Evolutionary conservation across 1,284 basidiomycete genomes (phyloP).

Genomic region (Rhodofomes roseus): DNA sequence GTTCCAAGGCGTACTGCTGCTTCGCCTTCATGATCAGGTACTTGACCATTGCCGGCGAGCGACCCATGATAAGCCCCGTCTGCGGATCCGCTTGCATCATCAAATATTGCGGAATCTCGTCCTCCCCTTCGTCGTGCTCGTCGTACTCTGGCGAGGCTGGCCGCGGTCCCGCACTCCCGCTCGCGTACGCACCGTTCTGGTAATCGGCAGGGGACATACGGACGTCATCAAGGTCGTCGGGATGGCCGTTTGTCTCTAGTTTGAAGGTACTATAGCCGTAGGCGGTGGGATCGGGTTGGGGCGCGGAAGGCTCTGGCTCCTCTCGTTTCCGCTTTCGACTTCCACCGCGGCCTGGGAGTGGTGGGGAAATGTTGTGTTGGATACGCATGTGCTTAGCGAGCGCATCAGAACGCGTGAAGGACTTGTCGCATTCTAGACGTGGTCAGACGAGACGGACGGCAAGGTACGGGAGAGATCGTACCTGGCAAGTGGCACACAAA

Average conservation of each 20-base stretch:
- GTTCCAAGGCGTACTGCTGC: conserved; percentile 54
- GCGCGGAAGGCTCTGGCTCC: conserved; percentile 25
- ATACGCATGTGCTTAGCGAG: conserved; percentile 88
- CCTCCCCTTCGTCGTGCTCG: conserved; percentile 21
- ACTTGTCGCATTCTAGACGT: conserved; percentile 82
- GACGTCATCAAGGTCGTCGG: conserved; percentile 32
- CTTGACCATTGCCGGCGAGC: conserved; percentile 57
- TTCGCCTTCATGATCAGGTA: conserved; percentile 82
- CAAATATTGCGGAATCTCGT: conserved; percentile 49
- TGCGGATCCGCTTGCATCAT: conserved; percentile 43
- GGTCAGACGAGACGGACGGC: background rate
- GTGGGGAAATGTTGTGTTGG: conserved; percentile 76
- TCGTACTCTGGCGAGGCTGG: conserved; percentile 24
- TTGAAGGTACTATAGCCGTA: conserved; percentile 59
- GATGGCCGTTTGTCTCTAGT: conserved; percentile 48
- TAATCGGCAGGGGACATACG: conserved; percentile 22
- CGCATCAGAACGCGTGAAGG: conserved; percentile 89
- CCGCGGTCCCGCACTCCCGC: conserved; percentile 9
- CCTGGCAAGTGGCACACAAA: conserved; percentile 82
- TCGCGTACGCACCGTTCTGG: conserved; percentile 11
- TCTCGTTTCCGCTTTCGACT: conserved; percentile 58
- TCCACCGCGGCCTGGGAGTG: conserved; percentile 67
- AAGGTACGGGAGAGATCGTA: conserved; percentile 24
- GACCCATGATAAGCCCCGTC: conserved; percentile 57
- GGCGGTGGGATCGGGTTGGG: conserved; percentile 12